A percentile compares a stretch with the other conserved stretches of the same genome.
These are phyloP conservation scores for Boletellus ananas DNA, from an alignment of 768 basidiomycete genomes.

Conservation along the genomic window DNA sequence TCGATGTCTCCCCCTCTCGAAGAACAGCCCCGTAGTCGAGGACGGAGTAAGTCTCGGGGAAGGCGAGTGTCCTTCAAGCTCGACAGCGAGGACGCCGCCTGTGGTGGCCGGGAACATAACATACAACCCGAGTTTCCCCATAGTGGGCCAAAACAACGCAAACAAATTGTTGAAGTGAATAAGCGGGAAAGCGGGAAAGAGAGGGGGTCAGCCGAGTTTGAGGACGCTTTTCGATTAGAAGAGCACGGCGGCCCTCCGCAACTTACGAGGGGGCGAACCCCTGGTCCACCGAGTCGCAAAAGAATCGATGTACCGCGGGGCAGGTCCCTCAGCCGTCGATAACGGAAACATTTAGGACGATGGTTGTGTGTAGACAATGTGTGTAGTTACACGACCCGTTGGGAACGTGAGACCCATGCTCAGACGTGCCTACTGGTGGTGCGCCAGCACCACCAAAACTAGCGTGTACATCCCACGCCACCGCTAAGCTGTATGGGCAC, in stretches of 20 bases:
- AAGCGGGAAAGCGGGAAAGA: constrained; percentile 16
- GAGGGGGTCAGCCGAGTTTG: constrained; percentile 4
- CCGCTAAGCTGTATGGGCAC: too few relatives aligned
- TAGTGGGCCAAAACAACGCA: constrained; percentile 5
- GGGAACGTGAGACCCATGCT: too few relatives aligned
- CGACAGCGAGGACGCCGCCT: constrained; percentile 22
- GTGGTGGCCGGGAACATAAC: constrained; percentile 3
- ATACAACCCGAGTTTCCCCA: constrained; percentile 4
- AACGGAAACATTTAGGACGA: constrained; percentile 11
- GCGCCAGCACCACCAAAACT: too few relatives aligned
- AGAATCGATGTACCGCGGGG: constrained; percentile 16
- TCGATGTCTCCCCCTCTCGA: constrained; percentile 37
- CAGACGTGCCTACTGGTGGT: too few relatives aligned
- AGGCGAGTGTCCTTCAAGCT: constrained; percentile 56
- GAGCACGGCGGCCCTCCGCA: constrained; percentile 10
- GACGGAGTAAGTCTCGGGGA: constrained; percentile 50
- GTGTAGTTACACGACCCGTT: neutral
- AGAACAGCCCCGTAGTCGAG: constrained; percentile 34
- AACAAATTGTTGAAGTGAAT: constrained; percentile 3
- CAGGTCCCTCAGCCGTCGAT: constrained; percentile 22
- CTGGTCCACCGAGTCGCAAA: constrained; percentile 21
- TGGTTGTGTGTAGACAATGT: constrained; percentile 2
- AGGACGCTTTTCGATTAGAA: constrained; percentile 8
- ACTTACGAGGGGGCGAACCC: constrained; percentile 23
- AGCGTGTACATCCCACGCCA: too few relatives aligned